Conservation (phyloP, 352 stramenopile species). For the Globisporangium emineosum region DNA sequence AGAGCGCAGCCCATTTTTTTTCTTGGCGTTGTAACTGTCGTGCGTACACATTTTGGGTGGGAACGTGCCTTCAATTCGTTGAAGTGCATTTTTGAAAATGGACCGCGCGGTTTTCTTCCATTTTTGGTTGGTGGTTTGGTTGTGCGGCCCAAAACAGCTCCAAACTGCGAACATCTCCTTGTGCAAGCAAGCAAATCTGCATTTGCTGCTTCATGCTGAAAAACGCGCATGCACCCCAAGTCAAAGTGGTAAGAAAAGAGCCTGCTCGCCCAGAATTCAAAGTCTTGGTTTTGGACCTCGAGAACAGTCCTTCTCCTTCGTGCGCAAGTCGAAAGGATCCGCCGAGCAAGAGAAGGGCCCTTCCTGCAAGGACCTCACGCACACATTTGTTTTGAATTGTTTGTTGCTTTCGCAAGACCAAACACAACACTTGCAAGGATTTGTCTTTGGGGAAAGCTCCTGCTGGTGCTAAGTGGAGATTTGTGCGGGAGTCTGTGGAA, state of each 20-base stretch:
- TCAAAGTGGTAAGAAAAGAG: not conserved
- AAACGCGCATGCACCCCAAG: not conserved
- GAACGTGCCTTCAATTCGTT: not conserved
- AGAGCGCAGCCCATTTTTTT: too few species aligned
- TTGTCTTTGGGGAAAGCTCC: too few species aligned
- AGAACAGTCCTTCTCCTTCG: not conserved
- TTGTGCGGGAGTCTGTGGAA: too few species aligned
- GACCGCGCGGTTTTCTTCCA: constrained; percentile 6
- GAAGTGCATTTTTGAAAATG: constrained; percentile 3
- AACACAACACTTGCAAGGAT: too few species aligned
- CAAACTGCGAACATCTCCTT: too few species aligned
- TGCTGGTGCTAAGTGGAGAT: too few species aligned
- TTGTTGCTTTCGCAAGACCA: too few species aligned
- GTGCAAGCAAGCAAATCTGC: not conserved
- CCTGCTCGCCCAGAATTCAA: not conserved
- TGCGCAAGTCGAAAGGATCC: not conserved
- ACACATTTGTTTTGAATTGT: too few species aligned
- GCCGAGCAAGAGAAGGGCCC: not conserved
- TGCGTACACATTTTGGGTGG: constrained; percentile 8
- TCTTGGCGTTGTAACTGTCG: constrained; percentile 14
- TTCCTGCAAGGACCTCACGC: too few species aligned
- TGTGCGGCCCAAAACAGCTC: not conserved
- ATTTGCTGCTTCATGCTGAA: not conserved
- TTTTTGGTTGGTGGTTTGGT: not conserved
- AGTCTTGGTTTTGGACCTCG: not conserved